Evolutionary conservation across 78 protist genomes (phyloP), one percentile per base, ranked within the genome.

Genomic region (Planoprotostelium fungivorum): DNA sequence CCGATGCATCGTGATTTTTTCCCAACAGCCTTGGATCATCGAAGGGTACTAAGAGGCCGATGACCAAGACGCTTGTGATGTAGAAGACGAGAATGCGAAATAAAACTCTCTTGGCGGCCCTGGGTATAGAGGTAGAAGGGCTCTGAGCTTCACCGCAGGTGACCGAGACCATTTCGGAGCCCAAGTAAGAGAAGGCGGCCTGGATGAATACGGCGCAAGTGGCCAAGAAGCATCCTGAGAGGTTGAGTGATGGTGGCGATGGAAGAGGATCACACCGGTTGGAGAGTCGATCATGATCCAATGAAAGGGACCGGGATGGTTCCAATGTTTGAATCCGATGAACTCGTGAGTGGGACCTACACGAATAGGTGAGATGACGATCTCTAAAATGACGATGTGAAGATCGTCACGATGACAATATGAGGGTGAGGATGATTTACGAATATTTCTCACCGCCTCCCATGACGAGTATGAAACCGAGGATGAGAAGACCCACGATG

Each of bases 11-110:
- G 5, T 36, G 73, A 73, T 36, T 36, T 16, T 5, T 16, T 16
- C 34, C 87, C 36, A 85, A 16, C 37, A 85, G 37, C 36, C n/a
- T 36, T 16, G 34, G 34, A 85, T 85, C 87, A 36, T 5, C 16
- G 37, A 36, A 85, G 16, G 36, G 36, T 5, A 85, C 87, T 5
- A 85, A 16, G 34, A 36, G 5, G 37, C 87, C 87, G 37, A 85
- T 85, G 87, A 85, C 16, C n/a, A 85, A 36, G 73, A 85, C 37
- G 16, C 73, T 16, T 25, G 73, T 16, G n/a, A 85, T 85, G 87
- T 85, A 85, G 87, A 85, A 85, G 5, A 85, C n/a, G 16, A 85
- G 87, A 85, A 85, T 85, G 5, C 87, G 36, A 16, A 35, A 85
- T 5, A 85, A 85, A 16, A 85, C 87, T 25, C 37, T 35, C 37